Evolutionary conservation across 1,139 yeast genomes (phyloP).

Genomic region (Sugiyamaella xylanicola): DNA sequence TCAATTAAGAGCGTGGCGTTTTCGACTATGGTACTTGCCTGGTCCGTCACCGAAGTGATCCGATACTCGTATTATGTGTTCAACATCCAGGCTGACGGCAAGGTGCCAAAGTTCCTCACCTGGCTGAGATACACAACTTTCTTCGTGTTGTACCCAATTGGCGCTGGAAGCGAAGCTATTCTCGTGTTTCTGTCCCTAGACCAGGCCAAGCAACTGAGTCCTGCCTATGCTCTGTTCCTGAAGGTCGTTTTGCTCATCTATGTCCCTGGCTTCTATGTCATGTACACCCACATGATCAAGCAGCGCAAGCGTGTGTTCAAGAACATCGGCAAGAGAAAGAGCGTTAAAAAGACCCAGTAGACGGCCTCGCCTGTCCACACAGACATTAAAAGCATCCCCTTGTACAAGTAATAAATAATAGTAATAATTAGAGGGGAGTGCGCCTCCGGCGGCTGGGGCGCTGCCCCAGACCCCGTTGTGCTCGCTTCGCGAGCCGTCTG

Average conservation of each 20-base stretch:
- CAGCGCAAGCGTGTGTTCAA: conserved; percentile 57
- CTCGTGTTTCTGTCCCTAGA: conserved; percentile 69
- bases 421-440: neutral
- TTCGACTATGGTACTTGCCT: conserved; percentile 72
- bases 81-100: conserved; percentile 53
- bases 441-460: neutral
- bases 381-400: neutral
- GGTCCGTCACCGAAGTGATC: conserved; percentile 89
- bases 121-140: conserved; percentile 84
- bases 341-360: conserved; percentile 26
- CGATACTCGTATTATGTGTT: conserved; percentile 83
- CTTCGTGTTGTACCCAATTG: conserved; percentile 81
- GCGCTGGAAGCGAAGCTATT: conserved; percentile 80
- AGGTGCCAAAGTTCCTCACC: conserved; percentile 64
- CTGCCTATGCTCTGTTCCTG: conserved; percentile 57
- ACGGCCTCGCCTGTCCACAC: no score
- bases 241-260: conserved; percentile 63
- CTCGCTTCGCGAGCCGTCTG: neutral
- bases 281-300: conserved; percentile 84
- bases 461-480: neutral
- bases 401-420: neutral
- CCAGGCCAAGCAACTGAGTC: conserved; percentile 60
- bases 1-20: conserved; percentile 60
- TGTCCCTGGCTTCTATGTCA: conserved; percentile 82
- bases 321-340: conserved; percentile 38